phyloP scores from a whole-genome alignment of 1,139 yeast genomes.

The Groenewaldozyma sp. region DNA sequence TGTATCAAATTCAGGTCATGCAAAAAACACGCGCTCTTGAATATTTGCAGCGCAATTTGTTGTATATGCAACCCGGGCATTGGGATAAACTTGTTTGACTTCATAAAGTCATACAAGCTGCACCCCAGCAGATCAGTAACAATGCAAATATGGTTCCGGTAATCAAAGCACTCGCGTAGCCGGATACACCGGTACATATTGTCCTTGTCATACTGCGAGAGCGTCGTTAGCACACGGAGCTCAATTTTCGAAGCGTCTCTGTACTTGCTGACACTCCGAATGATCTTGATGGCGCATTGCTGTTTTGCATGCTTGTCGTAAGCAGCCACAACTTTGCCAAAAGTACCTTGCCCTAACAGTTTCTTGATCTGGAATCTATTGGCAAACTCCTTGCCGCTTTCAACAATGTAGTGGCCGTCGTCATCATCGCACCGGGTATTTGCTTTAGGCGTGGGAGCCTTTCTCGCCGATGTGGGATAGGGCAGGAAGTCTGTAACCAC shows the following conservation, averaged over 20 bases:
- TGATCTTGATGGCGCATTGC: constrained; percentile 84
- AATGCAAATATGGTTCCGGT: constrained; percentile 85
- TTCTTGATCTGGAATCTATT: constrained; percentile 38
- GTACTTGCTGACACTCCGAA: constrained; percentile 41
- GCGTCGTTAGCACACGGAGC: constrained; percentile 68
- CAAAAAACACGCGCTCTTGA: constrained; percentile 76
- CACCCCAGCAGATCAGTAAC: constrained; percentile 83
- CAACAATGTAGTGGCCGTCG: constrained; percentile 34
- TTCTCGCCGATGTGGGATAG: background rate
- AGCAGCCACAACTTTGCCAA: constrained; percentile 77
- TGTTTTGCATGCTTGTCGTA: constrained; percentile 42
- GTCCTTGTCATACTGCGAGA: constrained; percentile 57
- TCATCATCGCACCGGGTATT: constrained; percentile 25
- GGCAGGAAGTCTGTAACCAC: constrained; percentile 23
- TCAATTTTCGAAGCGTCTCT: constrained; percentile 38
- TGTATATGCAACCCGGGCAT: constrained; percentile 81
- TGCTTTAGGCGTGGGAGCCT: constrained; percentile 4
- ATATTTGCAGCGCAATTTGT: constrained; percentile 75
- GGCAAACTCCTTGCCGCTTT: constrained; percentile 28
- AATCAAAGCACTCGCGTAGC: constrained; percentile 84
- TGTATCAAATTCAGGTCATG: constrained; percentile 88
- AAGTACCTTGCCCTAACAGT: constrained; percentile 88
- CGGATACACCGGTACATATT: constrained; percentile 56
- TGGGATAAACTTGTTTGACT: constrained; percentile 53
- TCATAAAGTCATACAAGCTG: constrained; percentile 84